Percentiles rank a stretch among this genome's conserved stretches.
These are phyloP conservation scores for Juglanconis sp. DNA, from an alignment of 2,329 filamentous ascomycete genomes.

Conservation along the genomic window DNA sequence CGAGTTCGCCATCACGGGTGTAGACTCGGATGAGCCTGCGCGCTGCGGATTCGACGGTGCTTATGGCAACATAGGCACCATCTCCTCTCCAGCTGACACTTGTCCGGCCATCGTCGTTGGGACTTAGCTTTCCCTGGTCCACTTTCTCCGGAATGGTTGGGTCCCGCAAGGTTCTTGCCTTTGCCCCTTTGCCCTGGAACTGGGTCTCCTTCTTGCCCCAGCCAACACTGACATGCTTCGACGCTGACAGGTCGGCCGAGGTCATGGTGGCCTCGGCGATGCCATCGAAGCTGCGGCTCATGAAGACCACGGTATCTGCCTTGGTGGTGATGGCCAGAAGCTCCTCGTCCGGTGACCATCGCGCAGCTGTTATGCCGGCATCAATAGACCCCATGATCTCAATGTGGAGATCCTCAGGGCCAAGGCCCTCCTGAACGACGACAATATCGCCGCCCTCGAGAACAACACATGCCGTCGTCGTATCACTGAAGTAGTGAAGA, in stretches of 20 bases:
- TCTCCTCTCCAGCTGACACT: constrained; percentile 92
- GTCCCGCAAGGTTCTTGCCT: constrained; percentile 79
- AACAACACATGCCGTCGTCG: constrained; percentile 72
- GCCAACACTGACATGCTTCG: constrained; percentile 90
- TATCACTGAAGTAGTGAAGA: constrained; percentile 84
- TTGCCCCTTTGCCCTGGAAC: constrained; percentile 87
- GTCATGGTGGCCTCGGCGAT: constrained; percentile 72
- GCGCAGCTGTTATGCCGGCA: constrained; percentile 81
- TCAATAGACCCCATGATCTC: constrained; percentile 96
- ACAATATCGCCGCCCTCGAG: constrained; percentile 89
- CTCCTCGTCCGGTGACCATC: constrained; percentile 95
- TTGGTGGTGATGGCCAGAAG: constrained; percentile 79
- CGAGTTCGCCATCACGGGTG: constrained; percentile 82
- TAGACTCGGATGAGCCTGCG: constrained; percentile 86
- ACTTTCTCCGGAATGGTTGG: constrained; percentile 92
- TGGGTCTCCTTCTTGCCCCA: constrained; percentile 99
- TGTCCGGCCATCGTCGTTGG: constrained; percentile 66
- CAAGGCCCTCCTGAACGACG: constrained; percentile 64
- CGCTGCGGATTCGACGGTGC: constrained; percentile 64
- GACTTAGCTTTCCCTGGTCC: constrained; percentile 75
- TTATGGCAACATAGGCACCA: constrained; percentile 85
- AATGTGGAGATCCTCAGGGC: constrained; percentile 69
- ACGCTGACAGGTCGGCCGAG: constrained; percentile 76
- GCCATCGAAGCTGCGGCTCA: constrained; percentile 88
- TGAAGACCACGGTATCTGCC: constrained; percentile 77